Evolutionary conservation across 106 monocot species (phyloP).

Genomic region (Dioscorea dumetorum): DNA sequence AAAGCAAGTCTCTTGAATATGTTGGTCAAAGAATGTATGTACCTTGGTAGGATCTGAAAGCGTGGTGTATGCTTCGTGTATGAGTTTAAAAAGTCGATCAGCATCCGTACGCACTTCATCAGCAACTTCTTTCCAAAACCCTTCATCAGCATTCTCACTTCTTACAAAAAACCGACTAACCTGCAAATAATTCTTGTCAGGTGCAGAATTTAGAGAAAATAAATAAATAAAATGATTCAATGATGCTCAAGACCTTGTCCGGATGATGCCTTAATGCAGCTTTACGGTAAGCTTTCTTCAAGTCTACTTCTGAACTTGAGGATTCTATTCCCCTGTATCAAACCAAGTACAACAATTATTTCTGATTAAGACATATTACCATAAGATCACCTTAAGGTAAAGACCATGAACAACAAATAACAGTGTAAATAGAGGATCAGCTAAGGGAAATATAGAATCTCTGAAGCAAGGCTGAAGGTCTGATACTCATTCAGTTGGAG

Average conservation of each 20-base stretch:
- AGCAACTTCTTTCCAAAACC: slow-evolving; percentile 64
- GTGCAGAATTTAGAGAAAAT: not conserved
- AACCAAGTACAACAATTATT: not conserved
- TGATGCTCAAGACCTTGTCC: slow-evolving; percentile 57
- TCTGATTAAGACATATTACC: too few relatives aligned
- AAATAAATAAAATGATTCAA: not conserved
- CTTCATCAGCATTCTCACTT: slow-evolving; percentile 63
- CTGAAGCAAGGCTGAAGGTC: too few relatives aligned
- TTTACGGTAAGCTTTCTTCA: slow-evolving; percentile 91
- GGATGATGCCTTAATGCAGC: slow-evolving; percentile 93
- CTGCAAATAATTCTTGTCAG: slow-evolving; percentile 32
- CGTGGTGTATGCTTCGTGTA: slow-evolving; percentile 79
- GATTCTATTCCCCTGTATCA: slow-evolving; percentile 69
- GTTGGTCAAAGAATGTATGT: not conserved
- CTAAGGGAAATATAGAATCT: too few relatives aligned
- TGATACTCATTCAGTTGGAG: too few relatives aligned
- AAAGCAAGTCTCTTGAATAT: not conserved
- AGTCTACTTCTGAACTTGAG: slow-evolving; percentile 62
- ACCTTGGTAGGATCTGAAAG: slow-evolving; percentile 90
- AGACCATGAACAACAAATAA: too few relatives aligned
- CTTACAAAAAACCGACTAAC: slow-evolving; percentile 68
- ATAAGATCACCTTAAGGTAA: too few relatives aligned
- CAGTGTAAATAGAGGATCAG: too few relatives aligned
- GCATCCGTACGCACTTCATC: slow-evolving; percentile 74
- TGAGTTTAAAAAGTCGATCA: slow-evolving; percentile 85